A percentile compares a stretch with the other conserved stretches of the same genome.
phyloP scores from a whole-genome alignment of 352 stramenopile genomes.

The Phytophthora macrochlamydospora region DNA sequence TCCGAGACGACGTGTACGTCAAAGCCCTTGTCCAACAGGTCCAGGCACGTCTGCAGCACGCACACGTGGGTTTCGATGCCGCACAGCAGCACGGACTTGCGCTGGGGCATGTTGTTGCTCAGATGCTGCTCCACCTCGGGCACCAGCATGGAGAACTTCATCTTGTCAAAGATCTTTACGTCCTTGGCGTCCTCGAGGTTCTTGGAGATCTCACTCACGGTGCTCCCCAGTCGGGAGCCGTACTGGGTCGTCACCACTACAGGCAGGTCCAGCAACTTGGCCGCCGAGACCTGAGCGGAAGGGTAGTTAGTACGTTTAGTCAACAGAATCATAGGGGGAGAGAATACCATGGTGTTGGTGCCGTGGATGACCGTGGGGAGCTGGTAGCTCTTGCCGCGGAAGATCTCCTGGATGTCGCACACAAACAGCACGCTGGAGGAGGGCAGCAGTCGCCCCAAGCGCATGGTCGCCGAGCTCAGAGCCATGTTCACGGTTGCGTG shows the following conservation, averaged over 20 bases:
- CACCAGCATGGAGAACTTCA: constrained; percentile 98
- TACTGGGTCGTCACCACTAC: constrained; percentile 97
- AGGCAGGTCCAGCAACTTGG: constrained; percentile 91
- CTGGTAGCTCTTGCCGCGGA: constrained; percentile 93
- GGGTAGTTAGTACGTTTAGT: neutral
- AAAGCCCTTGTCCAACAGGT: constrained; percentile 95
- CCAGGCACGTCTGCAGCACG: constrained; percentile 96
- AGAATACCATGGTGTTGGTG: constrained; percentile 64
- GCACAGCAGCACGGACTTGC: constrained; percentile 93
- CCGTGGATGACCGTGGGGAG: constrained; percentile 91
- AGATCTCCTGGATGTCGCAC: constrained; percentile 98
- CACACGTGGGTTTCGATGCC: constrained; percentile 97
- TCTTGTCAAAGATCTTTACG: constrained; percentile 95
- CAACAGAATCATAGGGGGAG: neutral
- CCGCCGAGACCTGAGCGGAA: constrained; percentile 48
- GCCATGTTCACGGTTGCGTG: constrained; percentile 15
- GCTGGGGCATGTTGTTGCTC: constrained; percentile 39
- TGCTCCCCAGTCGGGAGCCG: constrained; percentile 93
- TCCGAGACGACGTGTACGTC: constrained; percentile 98
- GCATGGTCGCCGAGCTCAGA: constrained; percentile 31
- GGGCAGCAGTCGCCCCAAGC: constrained; percentile 61
- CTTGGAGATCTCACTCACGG: constrained; percentile 77
- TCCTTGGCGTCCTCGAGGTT: constrained; percentile 48
- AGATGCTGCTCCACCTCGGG: constrained; percentile 90
- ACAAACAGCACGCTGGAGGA: constrained; percentile 91